These are phyloP conservation scores for Nelumbo lutea DNA, from an alignment of 164 flowering plant species.

Conservation along the genomic window DNA sequence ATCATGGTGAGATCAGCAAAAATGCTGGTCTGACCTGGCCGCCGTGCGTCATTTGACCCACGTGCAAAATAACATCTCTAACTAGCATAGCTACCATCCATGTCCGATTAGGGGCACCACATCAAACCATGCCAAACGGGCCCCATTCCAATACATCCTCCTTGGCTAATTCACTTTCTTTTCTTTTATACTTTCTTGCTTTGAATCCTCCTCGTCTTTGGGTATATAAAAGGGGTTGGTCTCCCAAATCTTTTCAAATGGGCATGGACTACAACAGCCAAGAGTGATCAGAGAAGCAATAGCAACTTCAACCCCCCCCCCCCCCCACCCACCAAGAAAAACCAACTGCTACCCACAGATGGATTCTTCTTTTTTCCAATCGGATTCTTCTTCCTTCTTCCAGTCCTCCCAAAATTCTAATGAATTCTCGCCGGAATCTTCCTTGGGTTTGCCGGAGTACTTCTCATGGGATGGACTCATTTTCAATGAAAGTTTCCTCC, in stretches of 20 bases:
- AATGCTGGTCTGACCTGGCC: constrained; percentile 23
- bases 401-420: constrained; percentile 13
- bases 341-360: background rate
- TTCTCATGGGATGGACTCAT: constrained; percentile 8
- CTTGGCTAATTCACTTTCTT: background rate
- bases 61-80: constrained; percentile 17
- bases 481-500: constrained; percentile 21
- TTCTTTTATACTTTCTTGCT: background rate
- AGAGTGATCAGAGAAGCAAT: background rate
- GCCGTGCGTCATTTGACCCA: constrained; percentile 35
- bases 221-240: background rate
- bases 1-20: constrained; percentile 17
- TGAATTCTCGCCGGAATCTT: constrained; percentile 21
- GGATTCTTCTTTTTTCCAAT: background rate
- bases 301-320: background rate
- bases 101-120: constrained; percentile 7
- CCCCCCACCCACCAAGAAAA: too few relatives aligned
- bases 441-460: constrained; percentile 16
- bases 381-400: constrained; percentile 8
- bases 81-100: too few relatives aligned
- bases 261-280: background rate
- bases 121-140: background rate
- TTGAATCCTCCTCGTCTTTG: background rate
- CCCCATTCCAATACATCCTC: background rate
- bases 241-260: background rate